Evolutionary conservation across 2,329 filamentous ascomycete genomes (phyloP).

Genomic region (Sporothrix brasiliensis): DNA sequence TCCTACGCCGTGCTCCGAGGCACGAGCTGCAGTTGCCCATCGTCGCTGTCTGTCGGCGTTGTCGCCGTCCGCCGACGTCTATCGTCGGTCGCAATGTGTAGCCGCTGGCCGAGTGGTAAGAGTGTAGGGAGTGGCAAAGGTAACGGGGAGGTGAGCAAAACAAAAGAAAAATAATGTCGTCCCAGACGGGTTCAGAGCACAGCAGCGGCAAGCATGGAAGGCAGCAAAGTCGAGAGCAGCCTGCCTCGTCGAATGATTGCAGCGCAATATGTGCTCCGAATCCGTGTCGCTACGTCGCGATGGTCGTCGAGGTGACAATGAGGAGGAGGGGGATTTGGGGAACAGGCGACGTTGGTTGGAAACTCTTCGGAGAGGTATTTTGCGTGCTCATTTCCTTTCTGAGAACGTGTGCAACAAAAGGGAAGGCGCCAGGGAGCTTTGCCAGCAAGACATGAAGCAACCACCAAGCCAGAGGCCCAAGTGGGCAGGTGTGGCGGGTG

Average conservation of each 20-base stretch:
- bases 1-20: conserved; percentile 55
- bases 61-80: neutral
- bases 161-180: neutral
- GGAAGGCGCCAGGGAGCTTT: conserved; percentile 23
- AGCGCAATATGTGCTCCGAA: neutral
- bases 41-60: conserved; percentile 2
- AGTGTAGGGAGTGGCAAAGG: neutral
- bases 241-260: conserved; percentile 1
- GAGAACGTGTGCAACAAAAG: conserved; percentile 14
- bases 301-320: neutral
- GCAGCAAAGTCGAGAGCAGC: conserved; percentile 15
- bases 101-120: neutral
- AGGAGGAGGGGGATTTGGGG: neutral
- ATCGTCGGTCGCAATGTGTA: neutral
- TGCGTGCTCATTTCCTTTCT: conserved; percentile 23
- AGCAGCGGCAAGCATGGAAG: conserved; percentile 13
- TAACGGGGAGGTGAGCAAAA: neutral
- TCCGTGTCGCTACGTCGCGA: neutral
- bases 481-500: conserved; percentile 14
- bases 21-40: conserved; percentile 68
- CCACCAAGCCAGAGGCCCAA: neutral
- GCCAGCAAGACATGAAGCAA: neutral
- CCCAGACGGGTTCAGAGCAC: conserved; percentile 13
- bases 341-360: neutral
- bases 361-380: conserved; percentile 3